These are phyloP conservation scores for Vinca minor DNA, from an alignment of 257 asterid genomes.

Conservation along the genomic window DNA sequence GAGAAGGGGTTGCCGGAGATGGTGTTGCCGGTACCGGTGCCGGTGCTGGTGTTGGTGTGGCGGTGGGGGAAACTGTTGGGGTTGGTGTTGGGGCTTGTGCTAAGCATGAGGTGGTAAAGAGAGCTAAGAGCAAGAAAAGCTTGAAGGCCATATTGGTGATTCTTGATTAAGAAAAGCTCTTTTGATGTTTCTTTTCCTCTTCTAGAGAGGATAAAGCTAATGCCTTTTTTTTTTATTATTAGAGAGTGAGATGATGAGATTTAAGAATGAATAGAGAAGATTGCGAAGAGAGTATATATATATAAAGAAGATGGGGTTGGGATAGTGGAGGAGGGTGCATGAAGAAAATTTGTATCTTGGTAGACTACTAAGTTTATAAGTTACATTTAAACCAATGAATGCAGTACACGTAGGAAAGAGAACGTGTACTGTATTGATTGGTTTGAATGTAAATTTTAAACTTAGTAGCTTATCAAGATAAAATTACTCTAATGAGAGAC, in stretches of 20 bases:
- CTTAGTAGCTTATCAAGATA: too few relatives aligned
- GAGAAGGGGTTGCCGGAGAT: conserved; percentile 13
- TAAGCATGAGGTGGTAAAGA: conserved; percentile 44
- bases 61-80: conserved; percentile 26
- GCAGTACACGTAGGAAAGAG: too few relatives aligned
- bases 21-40: conserved; percentile 2
- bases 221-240: background rate
- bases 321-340: background rate
- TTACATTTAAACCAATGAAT: too few relatives aligned
- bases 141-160: conserved; percentile 30
- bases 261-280: conserved; percentile 17
- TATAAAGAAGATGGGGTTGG: background rate
- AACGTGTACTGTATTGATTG: too few relatives aligned
- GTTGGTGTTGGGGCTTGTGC: conserved; percentile 46
- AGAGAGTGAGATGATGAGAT: conserved; percentile 7
- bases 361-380: too few relatives aligned
- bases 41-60: conserved; percentile 22
- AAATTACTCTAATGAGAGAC: too few relatives aligned
- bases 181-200: background rate
- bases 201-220: background rate
- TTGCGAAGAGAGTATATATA: conserved; percentile 25
- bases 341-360: too few relatives aligned
- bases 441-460: too few relatives aligned
- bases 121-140: conserved; percentile 41
- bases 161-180: background rate